Evolutionary conservation across 306 rosid species (phyloP).

Genomic region (Rosa multiflora): DNA sequence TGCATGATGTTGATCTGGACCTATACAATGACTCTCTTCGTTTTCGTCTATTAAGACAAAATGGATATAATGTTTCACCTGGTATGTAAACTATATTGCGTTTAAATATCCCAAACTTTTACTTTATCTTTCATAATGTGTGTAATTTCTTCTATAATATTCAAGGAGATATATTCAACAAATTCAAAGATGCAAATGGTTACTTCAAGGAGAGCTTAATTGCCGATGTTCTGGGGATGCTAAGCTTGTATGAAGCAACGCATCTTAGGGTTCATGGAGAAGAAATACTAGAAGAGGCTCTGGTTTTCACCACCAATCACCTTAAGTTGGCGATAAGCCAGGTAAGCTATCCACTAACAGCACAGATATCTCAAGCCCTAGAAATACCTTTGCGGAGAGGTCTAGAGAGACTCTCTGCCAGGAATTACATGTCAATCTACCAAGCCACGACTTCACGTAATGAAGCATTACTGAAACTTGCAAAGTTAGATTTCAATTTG

Average conservation of each 20-base stretch:
- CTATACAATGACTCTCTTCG: constrained; percentile 28
- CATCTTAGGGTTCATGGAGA: constrained; percentile 17
- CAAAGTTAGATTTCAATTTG: constrained; percentile 32
- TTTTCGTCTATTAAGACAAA: constrained; percentile 51
- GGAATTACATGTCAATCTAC: constrained; percentile 22
- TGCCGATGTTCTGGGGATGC: constrained; percentile 11
- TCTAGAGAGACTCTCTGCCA: constrained; percentile 18
- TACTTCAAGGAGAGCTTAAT: background rate
- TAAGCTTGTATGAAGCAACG: constrained; percentile 27
- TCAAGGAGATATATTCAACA: constrained; percentile 5
- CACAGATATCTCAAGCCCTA: constrained; percentile 12
- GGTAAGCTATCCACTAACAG: constrained; percentile 1
- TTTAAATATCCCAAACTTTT: background rate
- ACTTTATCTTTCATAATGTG: background rate
- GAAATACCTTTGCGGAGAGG: constrained; percentile 11
- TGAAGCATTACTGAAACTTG: constrained; percentile 18
- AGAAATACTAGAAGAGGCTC: constrained; percentile 14
- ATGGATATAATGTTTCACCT: constrained; percentile 30
- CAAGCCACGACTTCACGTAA: constrained; percentile 18
- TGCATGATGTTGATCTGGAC: constrained; percentile 1
- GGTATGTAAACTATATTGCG: constrained; percentile 17
- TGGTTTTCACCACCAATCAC: constrained; percentile 18
- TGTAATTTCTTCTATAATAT: background rate
- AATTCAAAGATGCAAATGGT: constrained; percentile 22
- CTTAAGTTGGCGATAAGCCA: background rate